Evolutionary conservation across 768 basidiomycete genomes (phyloP).

Genomic region (Trametes villosa): DNA sequence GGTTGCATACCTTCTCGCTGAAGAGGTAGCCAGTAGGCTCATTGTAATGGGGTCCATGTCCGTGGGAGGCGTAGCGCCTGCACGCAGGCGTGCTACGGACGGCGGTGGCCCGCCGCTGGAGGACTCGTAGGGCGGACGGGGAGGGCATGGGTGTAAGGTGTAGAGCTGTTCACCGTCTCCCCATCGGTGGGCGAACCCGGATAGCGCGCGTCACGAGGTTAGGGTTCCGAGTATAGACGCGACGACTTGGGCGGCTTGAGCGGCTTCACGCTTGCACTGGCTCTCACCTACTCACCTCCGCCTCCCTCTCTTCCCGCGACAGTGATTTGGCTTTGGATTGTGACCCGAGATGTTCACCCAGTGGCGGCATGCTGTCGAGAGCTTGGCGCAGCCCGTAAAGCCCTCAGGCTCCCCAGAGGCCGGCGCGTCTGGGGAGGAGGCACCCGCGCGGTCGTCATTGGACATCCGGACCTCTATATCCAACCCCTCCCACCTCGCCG

Average conservation of each 20-base stretch:
- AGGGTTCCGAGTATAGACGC: constrained; percentile 15
- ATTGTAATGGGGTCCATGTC: constrained; percentile 82
- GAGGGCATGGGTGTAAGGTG: constrained; percentile 45
- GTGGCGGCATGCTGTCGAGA: constrained; percentile 75
- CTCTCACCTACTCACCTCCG: not conserved
- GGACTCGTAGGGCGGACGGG: constrained; percentile 52
- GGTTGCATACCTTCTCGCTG: constrained; percentile 77
- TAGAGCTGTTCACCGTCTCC: constrained; percentile 6
- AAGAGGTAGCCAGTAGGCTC: constrained; percentile 89
- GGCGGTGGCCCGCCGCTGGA: constrained; percentile 39
- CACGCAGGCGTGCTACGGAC: constrained; percentile 21
- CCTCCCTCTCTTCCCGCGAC: not conserved
- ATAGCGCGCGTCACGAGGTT: not conserved
- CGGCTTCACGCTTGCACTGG: not conserved
- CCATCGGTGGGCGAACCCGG: constrained; percentile 15
- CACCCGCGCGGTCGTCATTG: constrained; percentile 30
- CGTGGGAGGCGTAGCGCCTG: constrained; percentile 64
- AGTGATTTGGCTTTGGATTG: too few relatives aligned
- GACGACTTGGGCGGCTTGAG: not conserved
- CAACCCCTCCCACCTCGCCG: constrained; percentile 60
- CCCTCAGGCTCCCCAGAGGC: constrained; percentile 36
- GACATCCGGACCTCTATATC: constrained; percentile 41
- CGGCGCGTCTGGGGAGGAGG: constrained; percentile 24
- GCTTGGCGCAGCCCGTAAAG: constrained; percentile 53
- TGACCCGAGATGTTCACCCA: constrained; percentile 66